Evolutionary conservation across 306 rosid genomes (phyloP).

Genomic region (Lathyrus tuberosus): DNA sequence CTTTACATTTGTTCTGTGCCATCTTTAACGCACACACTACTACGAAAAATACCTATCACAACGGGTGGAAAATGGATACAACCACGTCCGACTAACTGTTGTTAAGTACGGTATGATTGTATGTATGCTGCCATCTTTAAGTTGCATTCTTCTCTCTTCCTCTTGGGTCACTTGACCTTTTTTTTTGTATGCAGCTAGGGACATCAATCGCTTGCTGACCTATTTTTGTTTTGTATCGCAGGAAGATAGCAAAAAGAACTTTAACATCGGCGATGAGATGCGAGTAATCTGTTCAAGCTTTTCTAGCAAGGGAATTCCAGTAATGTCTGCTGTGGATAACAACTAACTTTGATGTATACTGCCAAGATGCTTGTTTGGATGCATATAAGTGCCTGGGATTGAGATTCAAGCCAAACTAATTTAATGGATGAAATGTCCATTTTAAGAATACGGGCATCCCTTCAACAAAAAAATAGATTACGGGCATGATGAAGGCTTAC

Average conservation of each 20-base stretch:
- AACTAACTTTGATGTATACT: conserved; percentile 38
- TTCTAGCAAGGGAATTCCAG: conserved; percentile 75
- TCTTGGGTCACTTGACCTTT: neutral
- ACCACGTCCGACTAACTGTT: too few species aligned
- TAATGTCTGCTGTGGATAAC: conserved; percentile 60
- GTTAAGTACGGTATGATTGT: too few species aligned
- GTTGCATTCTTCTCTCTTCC: conserved; percentile 16
- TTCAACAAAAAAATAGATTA: too few species aligned
- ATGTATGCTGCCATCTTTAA: neutral
- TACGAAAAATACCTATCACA: too few species aligned
- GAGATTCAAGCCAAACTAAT: too few species aligned
- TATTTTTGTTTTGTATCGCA: conserved; percentile 48
- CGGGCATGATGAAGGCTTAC: too few species aligned
- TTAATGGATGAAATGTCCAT: too few species aligned
- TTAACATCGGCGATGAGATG: conserved; percentile 62
- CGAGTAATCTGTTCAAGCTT: conserved; percentile 74
- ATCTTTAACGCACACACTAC: neutral
- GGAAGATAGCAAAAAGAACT: conserved; percentile 51
- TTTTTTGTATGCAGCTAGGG: neutral
- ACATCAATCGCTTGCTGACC: conserved; percentile 22
- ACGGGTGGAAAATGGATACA: too few species aligned
- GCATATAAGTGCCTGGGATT: too few species aligned
- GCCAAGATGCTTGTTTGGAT: conserved; percentile 28
- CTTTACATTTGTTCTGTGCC: neutral
- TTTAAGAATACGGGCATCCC: too few species aligned